Conservation (phyloP, 768 basidiomycete genomes). For the Myochromella boudieri region DNA sequence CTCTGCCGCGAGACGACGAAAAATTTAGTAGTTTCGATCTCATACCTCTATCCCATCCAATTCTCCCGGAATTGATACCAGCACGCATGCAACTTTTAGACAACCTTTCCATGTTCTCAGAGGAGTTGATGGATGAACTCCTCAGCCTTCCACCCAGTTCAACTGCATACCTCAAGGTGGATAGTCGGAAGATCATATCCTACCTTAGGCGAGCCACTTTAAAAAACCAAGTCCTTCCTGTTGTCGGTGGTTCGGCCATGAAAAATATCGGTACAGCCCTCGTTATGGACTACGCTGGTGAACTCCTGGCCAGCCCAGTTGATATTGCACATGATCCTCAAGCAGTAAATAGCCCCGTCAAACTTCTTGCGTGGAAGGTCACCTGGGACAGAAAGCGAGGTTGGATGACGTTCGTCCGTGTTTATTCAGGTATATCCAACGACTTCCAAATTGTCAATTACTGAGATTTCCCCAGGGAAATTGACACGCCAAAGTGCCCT, state of each 20-base stretch:
- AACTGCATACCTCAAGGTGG: conserved; percentile 65
- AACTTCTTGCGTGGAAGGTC: conserved; percentile 85
- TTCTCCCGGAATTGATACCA: conserved; percentile 60
- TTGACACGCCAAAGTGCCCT: conserved; percentile 62
- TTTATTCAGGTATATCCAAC: conserved; percentile 72
- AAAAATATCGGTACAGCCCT: conserved; percentile 81
- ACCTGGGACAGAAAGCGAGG: conserved; percentile 78
- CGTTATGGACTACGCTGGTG: conserved; percentile 80
- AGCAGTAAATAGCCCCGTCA: conserved; percentile 47
- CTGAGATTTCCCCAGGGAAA: conserved; percentile 47
- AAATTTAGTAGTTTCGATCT: conserved; percentile 40
- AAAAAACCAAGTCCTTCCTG: conserved; percentile 66
- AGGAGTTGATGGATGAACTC: conserved; percentile 74
- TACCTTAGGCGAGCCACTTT: conserved; percentile 71
- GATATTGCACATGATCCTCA: conserved; percentile 57
- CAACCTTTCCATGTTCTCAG: conserved; percentile 77
- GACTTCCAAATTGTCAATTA: conserved; percentile 2
- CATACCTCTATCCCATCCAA: conserved; percentile 62
- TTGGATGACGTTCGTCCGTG: conserved; percentile 92
- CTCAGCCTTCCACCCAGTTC: conserved; percentile 56
- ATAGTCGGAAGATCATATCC: conserved; percentile 50
- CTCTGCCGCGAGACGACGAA: conserved; percentile 53
- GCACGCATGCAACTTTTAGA: conserved; percentile 76
- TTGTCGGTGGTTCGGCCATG: conserved; percentile 81
- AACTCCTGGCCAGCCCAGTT: conserved; percentile 73